These are phyloP conservation scores for Parafenestella ontariensis DNA, from an alignment of 2,329 filamentous ascomycete genomes.

Conservation along the genomic window DNA sequence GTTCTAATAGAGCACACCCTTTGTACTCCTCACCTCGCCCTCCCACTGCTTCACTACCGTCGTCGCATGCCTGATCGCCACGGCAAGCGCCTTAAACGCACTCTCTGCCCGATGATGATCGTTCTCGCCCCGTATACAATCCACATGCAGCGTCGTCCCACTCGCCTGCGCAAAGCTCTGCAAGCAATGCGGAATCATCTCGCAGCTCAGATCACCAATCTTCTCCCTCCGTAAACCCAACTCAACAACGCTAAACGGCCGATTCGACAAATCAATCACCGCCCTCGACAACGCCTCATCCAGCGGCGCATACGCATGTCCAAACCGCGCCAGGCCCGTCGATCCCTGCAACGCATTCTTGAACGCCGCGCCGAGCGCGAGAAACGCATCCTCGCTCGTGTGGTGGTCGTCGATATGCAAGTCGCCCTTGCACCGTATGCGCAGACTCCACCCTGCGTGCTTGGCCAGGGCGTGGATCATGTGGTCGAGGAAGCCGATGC, in stretches of 20 bases:
- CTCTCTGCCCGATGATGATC: slow-evolving; percentile 97
- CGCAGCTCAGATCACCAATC: slow-evolving; percentile 84
- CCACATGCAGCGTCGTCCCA: slow-evolving; percentile 91
- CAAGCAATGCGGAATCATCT: slow-evolving; percentile 97
- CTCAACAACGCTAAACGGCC: slow-evolving; percentile 83
- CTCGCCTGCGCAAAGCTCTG: slow-evolving; percentile 93
- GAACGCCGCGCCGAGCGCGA: slow-evolving; percentile 88
- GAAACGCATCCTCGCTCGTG: slow-evolving; percentile 93
- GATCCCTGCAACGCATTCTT: slow-evolving; percentile 78
- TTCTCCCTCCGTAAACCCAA: slow-evolving; percentile 88
- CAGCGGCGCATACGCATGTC: slow-evolving; percentile 88
- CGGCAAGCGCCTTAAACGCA: slow-evolving; percentile 94
- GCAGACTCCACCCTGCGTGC: slow-evolving; percentile 92
- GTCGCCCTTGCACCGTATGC: slow-evolving; percentile 83
- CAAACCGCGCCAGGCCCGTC: slow-evolving; percentile 86
- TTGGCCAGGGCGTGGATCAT: slow-evolving; percentile 98
- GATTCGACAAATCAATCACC: slow-evolving; percentile 93
- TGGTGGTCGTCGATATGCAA: slow-evolving; percentile 98
- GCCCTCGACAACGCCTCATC: slow-evolving; percentile 94
- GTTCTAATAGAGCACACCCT: slow-evolving; percentile 76
- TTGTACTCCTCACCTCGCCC: slow-evolving; percentile 94
- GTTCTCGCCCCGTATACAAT: slow-evolving; percentile 88
- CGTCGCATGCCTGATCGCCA: slow-evolving; percentile 82
- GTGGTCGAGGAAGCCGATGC: slow-evolving; percentile 97
- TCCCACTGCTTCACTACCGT: slow-evolving; percentile 78